Evolutionary conservation across 176 grass and related monocot species (phyloP).

Genomic region (Elymus sibiricus): DNA sequence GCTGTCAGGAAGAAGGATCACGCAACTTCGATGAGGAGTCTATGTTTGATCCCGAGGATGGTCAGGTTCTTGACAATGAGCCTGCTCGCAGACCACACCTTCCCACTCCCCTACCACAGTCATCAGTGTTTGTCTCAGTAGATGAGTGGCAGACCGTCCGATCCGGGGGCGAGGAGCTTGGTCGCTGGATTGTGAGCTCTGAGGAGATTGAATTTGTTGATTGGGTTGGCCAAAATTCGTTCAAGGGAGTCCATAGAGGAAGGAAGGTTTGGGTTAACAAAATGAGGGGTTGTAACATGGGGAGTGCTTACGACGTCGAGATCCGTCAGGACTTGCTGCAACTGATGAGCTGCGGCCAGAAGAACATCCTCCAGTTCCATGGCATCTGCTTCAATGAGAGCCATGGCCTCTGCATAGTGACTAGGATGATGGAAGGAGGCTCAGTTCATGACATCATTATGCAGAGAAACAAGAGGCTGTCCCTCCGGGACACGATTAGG

Average conservation of each 20-base stretch:
- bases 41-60: constrained; percentile 75
- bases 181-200: constrained; percentile 70
- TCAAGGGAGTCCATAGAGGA: constrained; percentile 67
- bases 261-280: constrained; percentile 92
- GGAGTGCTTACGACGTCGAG: constrained; percentile 86
- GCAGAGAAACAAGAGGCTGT: constrained; percentile 74
- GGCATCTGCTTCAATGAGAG: constrained; percentile 81
- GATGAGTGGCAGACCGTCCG: constrained; percentile 96
- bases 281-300: constrained; percentile 88
- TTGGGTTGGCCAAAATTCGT: constrained; percentile 67
- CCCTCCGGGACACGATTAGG: constrained; percentile 50
- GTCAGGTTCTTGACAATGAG: constrained; percentile 55
- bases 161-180: constrained; percentile 84
- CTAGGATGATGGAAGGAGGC: constrained; percentile 93
- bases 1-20: constrained; percentile 91
- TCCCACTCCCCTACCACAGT: constrained; percentile 70
- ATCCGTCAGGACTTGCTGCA: constrained; percentile 88
- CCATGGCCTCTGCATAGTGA: constrained; percentile 82
- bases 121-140: constrained; percentile 83
- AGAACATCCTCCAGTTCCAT: constrained; percentile 89
- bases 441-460: constrained; percentile 66
- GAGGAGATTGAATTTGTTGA: constrained; percentile 89
- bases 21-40: constrained; percentile 78
- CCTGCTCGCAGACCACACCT: constrained; percentile 45
- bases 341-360: constrained; percentile 95